Evolutionary conservation across 2,329 filamentous ascomycete species (phyloP).

Genomic region (Atkinsonella hypoxylon): DNA sequence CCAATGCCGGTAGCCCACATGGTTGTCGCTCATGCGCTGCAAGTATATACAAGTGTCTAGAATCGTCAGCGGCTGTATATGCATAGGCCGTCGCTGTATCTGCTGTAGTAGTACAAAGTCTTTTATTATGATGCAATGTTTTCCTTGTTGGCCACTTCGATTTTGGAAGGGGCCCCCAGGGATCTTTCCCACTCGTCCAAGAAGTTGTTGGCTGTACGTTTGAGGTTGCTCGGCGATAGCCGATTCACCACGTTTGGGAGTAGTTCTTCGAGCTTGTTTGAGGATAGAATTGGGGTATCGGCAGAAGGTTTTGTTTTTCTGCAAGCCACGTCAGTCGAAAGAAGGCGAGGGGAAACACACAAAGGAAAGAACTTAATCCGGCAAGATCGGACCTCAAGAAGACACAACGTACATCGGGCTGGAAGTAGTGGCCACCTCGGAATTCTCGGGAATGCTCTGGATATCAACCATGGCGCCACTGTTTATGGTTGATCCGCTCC

Average conservation of each 20-base stretch:
- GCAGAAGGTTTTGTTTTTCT: conserved; percentile 22
- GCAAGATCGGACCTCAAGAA: too few relatives aligned
- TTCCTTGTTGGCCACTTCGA: conserved; percentile 18
- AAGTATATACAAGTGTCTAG: background rate
- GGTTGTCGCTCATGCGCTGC: background rate
- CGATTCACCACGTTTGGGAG: conserved; percentile 62
- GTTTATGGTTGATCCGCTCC: conserved; percentile 50
- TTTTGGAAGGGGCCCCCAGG: conserved; percentile 15
- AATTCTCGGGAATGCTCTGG: conserved; percentile 33
- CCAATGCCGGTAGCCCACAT: background rate
- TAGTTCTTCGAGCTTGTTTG: conserved; percentile 38
- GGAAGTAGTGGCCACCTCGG: conserved; percentile 32
- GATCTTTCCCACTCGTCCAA: conserved; percentile 85
- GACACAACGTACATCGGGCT: conserved; percentile 5
- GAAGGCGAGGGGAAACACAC: background rate
- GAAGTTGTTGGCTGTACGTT: conserved; percentile 69
- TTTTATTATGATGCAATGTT: conserved; percentile 13
- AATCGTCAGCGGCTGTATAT: background rate
- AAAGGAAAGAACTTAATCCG: background rate
- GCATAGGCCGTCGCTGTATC: conserved; percentile 8
- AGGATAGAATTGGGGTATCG: conserved; percentile 23
- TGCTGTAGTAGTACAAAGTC: background rate
- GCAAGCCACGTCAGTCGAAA: background rate
- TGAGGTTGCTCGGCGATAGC: conserved; percentile 63
- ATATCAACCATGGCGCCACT: conserved; percentile 30